These are phyloP conservation scores for Yamadazyma atlantica DNA, from an alignment of 1,139 yeast genomes.

Conservation along the genomic window DNA sequence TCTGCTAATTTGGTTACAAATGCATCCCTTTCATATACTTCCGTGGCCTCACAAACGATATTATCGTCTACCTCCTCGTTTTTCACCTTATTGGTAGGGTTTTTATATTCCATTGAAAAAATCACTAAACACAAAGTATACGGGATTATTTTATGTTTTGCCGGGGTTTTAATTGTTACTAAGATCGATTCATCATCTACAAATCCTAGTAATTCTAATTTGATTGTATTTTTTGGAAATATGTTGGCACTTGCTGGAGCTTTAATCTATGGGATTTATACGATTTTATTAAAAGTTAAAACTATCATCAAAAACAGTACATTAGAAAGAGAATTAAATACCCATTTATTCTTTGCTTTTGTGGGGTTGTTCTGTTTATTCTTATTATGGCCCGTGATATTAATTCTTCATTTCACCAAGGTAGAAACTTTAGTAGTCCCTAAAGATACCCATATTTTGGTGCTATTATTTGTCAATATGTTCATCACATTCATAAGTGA, in stretches of 20 bases:
- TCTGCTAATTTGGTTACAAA: conserved; percentile 85
- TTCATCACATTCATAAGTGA: conserved; percentile 81
- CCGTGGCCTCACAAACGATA: conserved; percentile 92
- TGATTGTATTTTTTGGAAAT: conserved; percentile 67
- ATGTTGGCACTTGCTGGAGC: conserved; percentile 81
- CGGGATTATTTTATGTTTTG: conserved; percentile 69
- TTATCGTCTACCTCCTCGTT: conserved; percentile 89
- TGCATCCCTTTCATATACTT: conserved; percentile 81
- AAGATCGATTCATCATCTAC: conserved; percentile 48
- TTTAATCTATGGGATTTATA: conserved; percentile 83
- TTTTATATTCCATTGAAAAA: conserved; percentile 65
- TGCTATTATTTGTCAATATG: conserved; percentile 63
- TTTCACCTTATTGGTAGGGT: conserved; percentile 86
- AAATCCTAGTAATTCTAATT: conserved; percentile 25
- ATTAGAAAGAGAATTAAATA: conserved; percentile 73
- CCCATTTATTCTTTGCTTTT: conserved; percentile 88
- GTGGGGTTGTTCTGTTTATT: conserved; percentile 83
- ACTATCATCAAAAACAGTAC: conserved; percentile 47
- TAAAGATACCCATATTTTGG: conserved; percentile 47
- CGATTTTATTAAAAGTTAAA: conserved; percentile 74
- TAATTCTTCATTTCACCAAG: conserved; percentile 61
- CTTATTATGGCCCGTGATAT: conserved; percentile 79
- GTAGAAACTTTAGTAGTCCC: conserved; percentile 77
- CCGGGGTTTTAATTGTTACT: conserved; percentile 81
- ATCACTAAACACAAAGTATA: conserved; percentile 63